Percentiles rank a stretch among this genome's conserved stretches.
Evolutionary conservation across 768 basidiomycete species (phyloP).

Genomic region (Leucogyrophana mollusca): DNA sequence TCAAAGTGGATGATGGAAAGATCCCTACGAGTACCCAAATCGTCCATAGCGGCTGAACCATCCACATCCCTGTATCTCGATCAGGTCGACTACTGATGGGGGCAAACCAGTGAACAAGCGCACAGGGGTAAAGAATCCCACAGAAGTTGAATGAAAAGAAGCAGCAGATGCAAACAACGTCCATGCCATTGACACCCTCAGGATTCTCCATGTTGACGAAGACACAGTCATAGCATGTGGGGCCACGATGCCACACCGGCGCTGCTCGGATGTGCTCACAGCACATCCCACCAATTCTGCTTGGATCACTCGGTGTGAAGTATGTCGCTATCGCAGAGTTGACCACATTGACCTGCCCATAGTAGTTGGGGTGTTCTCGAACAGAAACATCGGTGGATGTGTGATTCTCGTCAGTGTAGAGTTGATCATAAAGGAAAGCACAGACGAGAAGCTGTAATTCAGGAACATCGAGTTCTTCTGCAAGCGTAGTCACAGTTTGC

Average conservation of each 20-base stretch:
- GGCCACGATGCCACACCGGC: neutral
- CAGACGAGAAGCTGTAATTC: neutral
- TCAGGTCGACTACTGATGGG: neutral
- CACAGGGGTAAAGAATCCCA: slow-evolving; percentile 1
- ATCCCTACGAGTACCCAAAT: neutral
- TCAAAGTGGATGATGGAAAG: slow-evolving; percentile 5
- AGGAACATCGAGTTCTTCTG: neutral
- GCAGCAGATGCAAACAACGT: neutral
- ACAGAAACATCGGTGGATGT: slow-evolving; percentile 1
- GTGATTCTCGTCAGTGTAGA: neutral
- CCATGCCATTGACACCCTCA: slow-evolving; percentile 1
- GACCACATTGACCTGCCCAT: neutral
- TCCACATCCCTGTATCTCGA: slow-evolving; percentile 10
- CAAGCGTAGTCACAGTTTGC: neutral
- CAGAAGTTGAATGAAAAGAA: slow-evolving; percentile 6
- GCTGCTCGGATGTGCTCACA: slow-evolving; percentile 2
- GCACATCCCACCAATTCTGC: slow-evolving; percentile 6
- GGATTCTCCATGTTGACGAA: neutral
- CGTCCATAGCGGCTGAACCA: slow-evolving; percentile 5
- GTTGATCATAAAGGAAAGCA: slow-evolving; percentile 6
- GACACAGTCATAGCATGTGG: slow-evolving; percentile 6
- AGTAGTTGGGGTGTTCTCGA: slow-evolving; percentile 10
- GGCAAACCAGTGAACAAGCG: slow-evolving; percentile 5
- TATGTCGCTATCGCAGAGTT: slow-evolving; percentile 2
- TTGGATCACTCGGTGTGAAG: slow-evolving; percentile 6